A percentile compares a stretch with the other conserved stretches of the same genome.
Evolutionary conservation across 2,329 filamentous ascomycete genomes (phyloP).

Genomic region (Ophiosphaerella narmari): DNA sequence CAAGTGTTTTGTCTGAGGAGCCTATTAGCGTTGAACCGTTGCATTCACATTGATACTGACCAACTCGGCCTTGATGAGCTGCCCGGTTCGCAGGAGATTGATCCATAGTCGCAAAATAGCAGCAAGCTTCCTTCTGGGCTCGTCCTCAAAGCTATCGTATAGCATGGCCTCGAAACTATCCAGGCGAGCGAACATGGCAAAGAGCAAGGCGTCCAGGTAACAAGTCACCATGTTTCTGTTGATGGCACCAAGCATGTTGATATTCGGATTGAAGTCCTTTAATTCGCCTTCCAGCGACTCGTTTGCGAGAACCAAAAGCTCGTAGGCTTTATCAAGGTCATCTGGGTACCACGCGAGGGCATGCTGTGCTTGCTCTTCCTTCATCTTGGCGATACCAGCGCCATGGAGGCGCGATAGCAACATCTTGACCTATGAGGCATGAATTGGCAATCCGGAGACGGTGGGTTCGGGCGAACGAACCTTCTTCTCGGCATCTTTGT

Average conservation of each 20-base stretch:
- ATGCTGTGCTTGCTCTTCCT: constrained; percentile 67
- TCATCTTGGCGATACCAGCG: constrained; percentile 60
- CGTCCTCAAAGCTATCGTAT: constrained; percentile 76
- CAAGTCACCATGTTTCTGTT: constrained; percentile 90
- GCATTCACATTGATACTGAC: constrained; percentile 53
- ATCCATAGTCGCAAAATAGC: constrained; percentile 86
- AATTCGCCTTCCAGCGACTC: constrained; percentile 81
- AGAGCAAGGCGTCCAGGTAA: constrained; percentile 87
- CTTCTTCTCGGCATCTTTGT: constrained; percentile 62
- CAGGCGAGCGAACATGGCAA: constrained; percentile 92
- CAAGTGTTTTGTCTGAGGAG: constrained; percentile 72
- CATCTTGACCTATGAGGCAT: constrained; percentile 53
- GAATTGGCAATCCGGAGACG: constrained; percentile 1
- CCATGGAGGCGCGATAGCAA: constrained; percentile 58
- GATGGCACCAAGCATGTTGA: constrained; percentile 79
- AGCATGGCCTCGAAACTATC: constrained; percentile 93
- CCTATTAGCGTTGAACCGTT: neutral
- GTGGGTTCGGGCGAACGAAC: constrained; percentile 22
- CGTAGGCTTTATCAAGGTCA: constrained; percentile 74
- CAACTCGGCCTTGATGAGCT: constrained; percentile 82
- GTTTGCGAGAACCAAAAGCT: constrained; percentile 77
- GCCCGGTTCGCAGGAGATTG: constrained; percentile 84
- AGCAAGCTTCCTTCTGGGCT: constrained; percentile 73
- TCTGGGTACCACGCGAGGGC: constrained; percentile 68
- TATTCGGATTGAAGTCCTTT: constrained; percentile 71